Percentiles rank a stretch among this genome's conserved stretches.
Evolutionary conservation across 1,284 basidiomycete species (phyloP).

Genomic region (Ganoderma leucocontextum): DNA sequence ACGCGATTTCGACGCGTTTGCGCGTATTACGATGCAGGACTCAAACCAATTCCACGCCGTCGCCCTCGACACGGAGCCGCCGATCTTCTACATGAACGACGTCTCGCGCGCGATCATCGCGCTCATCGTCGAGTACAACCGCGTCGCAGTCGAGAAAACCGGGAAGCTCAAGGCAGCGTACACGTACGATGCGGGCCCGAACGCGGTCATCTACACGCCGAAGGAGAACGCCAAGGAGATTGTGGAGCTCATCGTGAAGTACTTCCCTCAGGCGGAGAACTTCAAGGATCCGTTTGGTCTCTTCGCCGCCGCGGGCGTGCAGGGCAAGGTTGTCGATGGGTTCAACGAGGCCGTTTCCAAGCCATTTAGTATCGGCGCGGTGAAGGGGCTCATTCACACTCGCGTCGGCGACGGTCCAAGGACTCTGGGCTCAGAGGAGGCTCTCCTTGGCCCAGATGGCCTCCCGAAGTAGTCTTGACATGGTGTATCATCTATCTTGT

Average conservation of each 20-base stretch:
- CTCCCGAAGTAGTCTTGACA: conserved; percentile 53
- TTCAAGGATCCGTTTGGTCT: conserved; percentile 83
- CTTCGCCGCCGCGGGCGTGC: conserved; percentile 54
- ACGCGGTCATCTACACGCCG: conserved; percentile 96
- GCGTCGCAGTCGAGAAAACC: conserved; percentile 71
- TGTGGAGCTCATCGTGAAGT: conserved; percentile 76
- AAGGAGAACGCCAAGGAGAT: conserved; percentile 83
- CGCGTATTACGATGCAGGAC: conserved; percentile 94
- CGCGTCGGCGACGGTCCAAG: conserved; percentile 92
- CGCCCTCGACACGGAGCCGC: conserved; percentile 95
- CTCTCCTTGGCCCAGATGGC: conserved; percentile 64
- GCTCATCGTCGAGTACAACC: conserved; percentile 93
- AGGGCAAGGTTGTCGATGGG: conserved; percentile 64
- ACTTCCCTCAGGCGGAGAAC: conserved; percentile 82
- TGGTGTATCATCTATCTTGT: background rate
- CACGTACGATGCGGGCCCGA: conserved; percentile 98
- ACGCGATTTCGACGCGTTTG: conserved; percentile 91
- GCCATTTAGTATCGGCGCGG: conserved; percentile 76
- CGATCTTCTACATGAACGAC: conserved; percentile 99
- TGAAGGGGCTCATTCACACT: conserved; percentile 92
- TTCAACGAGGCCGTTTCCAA: conserved; percentile 85
- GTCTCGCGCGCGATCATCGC: conserved; percentile 88
- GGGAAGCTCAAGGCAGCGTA: conserved; percentile 88
- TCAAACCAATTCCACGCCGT: conserved; percentile 99
- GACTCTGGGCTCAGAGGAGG: conserved; percentile 60